A percentile compares a stretch with the other conserved stretches of the same genome.
Evolutionary conservation across 2,329 filamentous ascomycete species (phyloP).

Genomic region (Arthrobotrys iridis): DNA sequence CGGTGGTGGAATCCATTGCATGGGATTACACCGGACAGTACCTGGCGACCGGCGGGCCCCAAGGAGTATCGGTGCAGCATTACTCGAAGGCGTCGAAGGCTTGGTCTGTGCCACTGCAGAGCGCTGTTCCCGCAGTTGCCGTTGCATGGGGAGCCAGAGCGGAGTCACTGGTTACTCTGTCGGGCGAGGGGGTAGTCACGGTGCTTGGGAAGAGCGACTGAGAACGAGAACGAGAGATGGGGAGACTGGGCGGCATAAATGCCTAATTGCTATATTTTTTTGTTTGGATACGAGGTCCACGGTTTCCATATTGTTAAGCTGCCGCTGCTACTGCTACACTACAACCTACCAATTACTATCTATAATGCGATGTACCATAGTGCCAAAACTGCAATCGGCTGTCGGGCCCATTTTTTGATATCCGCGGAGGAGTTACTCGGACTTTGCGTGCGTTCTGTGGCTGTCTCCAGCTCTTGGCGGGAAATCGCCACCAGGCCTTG

Average conservation of each 20-base stretch:
- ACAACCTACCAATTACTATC: not conserved
- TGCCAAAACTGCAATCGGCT: conserved; percentile 2
- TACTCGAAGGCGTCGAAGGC: conserved; percentile 86
- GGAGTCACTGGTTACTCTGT: conserved; percentile 77
- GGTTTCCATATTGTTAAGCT: conserved; percentile 35
- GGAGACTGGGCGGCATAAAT: conserved; percentile 4
- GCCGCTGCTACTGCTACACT: not conserved
- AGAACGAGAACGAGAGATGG: conserved; percentile 54
- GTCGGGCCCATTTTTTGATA: too few species aligned
- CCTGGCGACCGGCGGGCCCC: conserved; percentile 80
- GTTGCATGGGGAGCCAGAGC: conserved; percentile 81
- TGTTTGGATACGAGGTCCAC: conserved; percentile 45
- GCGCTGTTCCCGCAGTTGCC: conserved; percentile 76
- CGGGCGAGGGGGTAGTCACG: conserved; percentile 77
- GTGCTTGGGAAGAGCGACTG: conserved; percentile 71
- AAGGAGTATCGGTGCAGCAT: conserved; percentile 85
- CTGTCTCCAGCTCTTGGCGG: not conserved
- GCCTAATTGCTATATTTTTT: conserved; percentile 45
- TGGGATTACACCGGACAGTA: conserved; percentile 98
- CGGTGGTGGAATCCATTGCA: conserved; percentile 76
- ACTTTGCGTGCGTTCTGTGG: not conserved
- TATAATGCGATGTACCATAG: conserved; percentile 42
- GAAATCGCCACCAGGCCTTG: conserved; percentile 13
- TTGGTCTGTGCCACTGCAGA: conserved; percentile 87
- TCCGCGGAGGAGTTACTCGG: conserved; percentile 21